Conservation (phyloP, 495 filamentous ascomycete genomes). For the Tuber umbilicatum region DNA sequence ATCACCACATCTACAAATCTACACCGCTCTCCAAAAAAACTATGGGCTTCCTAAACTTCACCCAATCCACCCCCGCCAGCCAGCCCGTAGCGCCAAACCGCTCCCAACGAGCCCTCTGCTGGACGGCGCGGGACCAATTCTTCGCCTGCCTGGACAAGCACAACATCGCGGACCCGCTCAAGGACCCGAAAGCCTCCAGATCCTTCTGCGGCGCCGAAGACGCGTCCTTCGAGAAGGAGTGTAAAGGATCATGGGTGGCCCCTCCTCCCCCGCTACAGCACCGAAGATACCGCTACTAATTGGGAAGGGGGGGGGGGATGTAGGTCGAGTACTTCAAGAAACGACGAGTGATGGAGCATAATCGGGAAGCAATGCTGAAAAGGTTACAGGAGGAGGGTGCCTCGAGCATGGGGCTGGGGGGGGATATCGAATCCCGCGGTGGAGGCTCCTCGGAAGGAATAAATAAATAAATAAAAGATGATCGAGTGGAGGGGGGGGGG, state of each 20-base stretch:
- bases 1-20: slow-evolving; percentile 3
- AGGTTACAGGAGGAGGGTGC: slow-evolving; percentile 75
- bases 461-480: not conserved
- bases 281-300: not conserved
- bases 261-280: not conserved
- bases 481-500: not conserved
- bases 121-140: slow-evolving; percentile 76
- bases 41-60: slow-evolving; percentile 41
- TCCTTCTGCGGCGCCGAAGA: slow-evolving; percentile 44
- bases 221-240: slow-evolving; percentile 55
- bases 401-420: slow-evolving; percentile 51
- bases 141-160: slow-evolving; percentile 76
- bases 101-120: slow-evolving; percentile 70
- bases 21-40: slow-evolving; percentile 5
- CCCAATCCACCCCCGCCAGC: slow-evolving; percentile 43
- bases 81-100: slow-evolving; percentile 70
- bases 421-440: slow-evolving; percentile 38
- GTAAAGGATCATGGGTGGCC: slow-evolving; percentile 68
- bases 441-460: slow-evolving; percentile 32
- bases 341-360: slow-evolving; percentile 80
- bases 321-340: slow-evolving; percentile 98
- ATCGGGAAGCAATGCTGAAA: slow-evolving; percentile 72
- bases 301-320: slow-evolving; percentile 1
- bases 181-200: slow-evolving; percentile 47
- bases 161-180: slow-evolving; percentile 77